Base-by-base conservation (phyloP, 306 rosid genomes). In the Casuarina glauca region DNA sequence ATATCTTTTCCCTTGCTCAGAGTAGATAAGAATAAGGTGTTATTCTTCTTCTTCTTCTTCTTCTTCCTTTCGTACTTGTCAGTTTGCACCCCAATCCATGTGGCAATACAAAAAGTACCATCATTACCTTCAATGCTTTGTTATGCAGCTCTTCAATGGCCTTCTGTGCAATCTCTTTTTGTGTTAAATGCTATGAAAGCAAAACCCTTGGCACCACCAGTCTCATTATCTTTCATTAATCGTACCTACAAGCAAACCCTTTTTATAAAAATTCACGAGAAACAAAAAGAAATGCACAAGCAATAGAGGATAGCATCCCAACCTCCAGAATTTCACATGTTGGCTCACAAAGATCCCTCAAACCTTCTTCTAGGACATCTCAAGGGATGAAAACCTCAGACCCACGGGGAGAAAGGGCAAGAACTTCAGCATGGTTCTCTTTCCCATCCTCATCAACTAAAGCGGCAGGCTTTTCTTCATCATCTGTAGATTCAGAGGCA, bases 381-480 rank as follows among this genome's bases (percentile, higher is more conserved):
- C 95, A 90, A 78, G 97, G 98, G 79, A 91, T 87, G 85, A 93
- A 96, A 71, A 96, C 92, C 85, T 93, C 97, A 55, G 99, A 90
- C 50, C 98, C 98, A 78, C 87, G 95, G 49, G 99, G 97, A 76
- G 99, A 98, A 77, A 93, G 98, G 42, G 96, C 88, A 82, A 96
- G 96, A 83, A 96, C 90, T 81, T 96, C 86, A 38, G 87, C 92
- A 61, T 87, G 90, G 83, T 91, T 89, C 88, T 88, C 92, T 73
- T 78, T 88, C 73, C 87, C 97, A 50, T 82, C 91, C 46, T 88
- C 93, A 63, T 83, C 87, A 41, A 82, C 64, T 42, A 82, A 54
- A 76, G 68, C 58, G 45, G 87, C 60, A 17, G 84, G 82, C 41
- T 85, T 93, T 66, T 84, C 91, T 72, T 79, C 92, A 72, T 91